phyloP scores from a whole-genome alignment of 331 rosid species.

The Quercus lobata region DNA sequence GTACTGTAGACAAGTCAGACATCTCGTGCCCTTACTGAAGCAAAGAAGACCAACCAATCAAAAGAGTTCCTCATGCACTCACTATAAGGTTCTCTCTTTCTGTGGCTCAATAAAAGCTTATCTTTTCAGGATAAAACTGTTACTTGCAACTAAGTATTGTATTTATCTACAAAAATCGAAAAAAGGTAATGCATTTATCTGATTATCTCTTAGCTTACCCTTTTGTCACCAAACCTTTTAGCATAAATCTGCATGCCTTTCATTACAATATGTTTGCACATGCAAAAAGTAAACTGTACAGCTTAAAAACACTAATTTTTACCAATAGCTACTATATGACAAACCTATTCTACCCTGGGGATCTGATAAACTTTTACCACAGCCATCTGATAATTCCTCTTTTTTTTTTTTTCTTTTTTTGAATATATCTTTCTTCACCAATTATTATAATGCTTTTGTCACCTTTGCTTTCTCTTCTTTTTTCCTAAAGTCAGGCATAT shows the following conservation, averaged over 20 bases:
- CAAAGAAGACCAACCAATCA: not conserved
- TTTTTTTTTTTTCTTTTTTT: not conserved
- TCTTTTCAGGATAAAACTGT: not conserved
- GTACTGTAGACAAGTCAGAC: not conserved
- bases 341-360: not conserved
- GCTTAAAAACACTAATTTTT: not conserved
- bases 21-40: not conserved
- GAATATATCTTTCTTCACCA: not conserved
- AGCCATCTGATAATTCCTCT: not conserved
- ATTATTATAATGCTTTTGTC: not conserved
- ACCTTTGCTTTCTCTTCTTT: not conserved
- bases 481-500: not conserved
- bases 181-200: too few species aligned
- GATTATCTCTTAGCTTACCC: not conserved
- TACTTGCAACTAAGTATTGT: not conserved
- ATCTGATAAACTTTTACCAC: not conserved
- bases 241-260: not conserved
- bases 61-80: not conserved
- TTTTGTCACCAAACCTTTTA: not conserved
- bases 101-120: not conserved
- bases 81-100: not conserved
- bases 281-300: not conserved
- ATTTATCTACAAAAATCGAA: not conserved
- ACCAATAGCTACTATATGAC: not conserved
- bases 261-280: not conserved